Conservation (phyloP, 805 yeast species). For the Ogataea neopini region DNA sequence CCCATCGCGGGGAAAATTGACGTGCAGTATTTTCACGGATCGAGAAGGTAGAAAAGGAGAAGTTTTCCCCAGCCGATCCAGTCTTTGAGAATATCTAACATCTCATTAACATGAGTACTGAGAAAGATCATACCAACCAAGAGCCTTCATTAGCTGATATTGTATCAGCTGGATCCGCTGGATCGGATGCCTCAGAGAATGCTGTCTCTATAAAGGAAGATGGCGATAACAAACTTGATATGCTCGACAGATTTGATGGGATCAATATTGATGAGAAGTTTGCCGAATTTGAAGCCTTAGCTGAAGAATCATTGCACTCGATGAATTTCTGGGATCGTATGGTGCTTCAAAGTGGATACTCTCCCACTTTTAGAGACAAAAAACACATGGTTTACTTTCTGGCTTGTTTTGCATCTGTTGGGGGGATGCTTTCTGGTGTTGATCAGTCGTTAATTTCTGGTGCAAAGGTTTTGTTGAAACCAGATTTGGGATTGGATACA, state of each 20-base stretch:
- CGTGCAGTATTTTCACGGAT: not conserved
- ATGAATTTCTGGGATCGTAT: constrained; percentile 42
- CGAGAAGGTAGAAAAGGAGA: not conserved
- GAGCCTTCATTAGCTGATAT: no score
- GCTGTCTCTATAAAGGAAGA: constrained; percentile 20
- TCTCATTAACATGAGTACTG: no score
- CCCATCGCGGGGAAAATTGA: not conserved
- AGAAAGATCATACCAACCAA: no score
- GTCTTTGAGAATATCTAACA: no score
- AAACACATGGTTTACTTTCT: constrained; percentile 48
- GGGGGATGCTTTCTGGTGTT: constrained; percentile 65
- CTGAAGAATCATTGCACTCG: constrained; percentile 33
- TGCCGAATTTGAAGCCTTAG: constrained; percentile 36
- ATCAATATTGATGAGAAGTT: constrained; percentile 40
- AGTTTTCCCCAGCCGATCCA: not conserved
- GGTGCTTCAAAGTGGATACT: constrained; percentile 35
- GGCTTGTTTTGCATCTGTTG: constrained; percentile 60
- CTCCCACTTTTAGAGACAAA: constrained; percentile 45
- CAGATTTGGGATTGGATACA: constrained; percentile 40
- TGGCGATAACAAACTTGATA: constrained; percentile 28
- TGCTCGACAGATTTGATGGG: constrained; percentile 30
- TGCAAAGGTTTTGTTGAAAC: constrained; percentile 53
- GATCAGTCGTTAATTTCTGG: constrained; percentile 71
- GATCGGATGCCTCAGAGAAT: no score
- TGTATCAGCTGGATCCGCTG: no score